Conservation (phyloP, 2,329 filamentous ascomycete genomes). For the Stemphylium vesicarium region DNA sequence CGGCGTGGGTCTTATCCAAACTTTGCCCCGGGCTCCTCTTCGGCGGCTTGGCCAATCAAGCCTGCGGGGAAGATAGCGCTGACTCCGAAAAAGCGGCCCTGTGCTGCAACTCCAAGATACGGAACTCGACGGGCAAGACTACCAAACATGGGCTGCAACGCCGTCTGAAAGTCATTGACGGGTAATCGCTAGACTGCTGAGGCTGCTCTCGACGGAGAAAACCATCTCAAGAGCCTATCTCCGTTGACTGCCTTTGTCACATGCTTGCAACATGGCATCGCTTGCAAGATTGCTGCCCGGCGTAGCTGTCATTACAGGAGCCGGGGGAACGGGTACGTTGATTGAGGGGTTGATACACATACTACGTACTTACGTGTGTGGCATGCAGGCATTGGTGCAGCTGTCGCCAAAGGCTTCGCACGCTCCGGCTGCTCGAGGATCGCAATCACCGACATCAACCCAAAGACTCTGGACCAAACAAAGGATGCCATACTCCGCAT, state of each 20-base stretch:
- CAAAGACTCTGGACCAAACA: slow-evolving; percentile 49
- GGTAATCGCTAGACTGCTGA: too few species aligned
- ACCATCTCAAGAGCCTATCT: background rate
- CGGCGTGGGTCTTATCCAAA: slow-evolving; percentile 8
- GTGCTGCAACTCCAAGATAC: background rate
- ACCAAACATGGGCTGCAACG: too few species aligned
- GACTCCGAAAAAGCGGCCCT: slow-evolving; percentile 1
- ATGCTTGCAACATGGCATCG: slow-evolving; percentile 15
- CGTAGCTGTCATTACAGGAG: slow-evolving; percentile 44
- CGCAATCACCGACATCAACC: slow-evolving; percentile 61
- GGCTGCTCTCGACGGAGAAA: too few species aligned
- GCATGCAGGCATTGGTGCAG: slow-evolving; percentile 61
- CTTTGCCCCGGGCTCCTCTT: slow-evolving; percentile 2
- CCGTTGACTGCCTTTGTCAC: background rate
- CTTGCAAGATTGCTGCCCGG: slow-evolving; percentile 30
- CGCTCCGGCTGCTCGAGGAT: slow-evolving; percentile 58
- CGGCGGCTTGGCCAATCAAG: slow-evolving; percentile 3
- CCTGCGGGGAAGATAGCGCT: slow-evolving; percentile 9
- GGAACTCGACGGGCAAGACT: background rate
- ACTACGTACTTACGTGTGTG: background rate
- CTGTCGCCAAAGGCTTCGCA: slow-evolving; percentile 59
- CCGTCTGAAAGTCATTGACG: too few species aligned
- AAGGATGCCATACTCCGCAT: slow-evolving; percentile 29
- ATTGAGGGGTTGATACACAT: background rate
- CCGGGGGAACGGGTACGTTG: slow-evolving; percentile 42